These are phyloP conservation scores for Selaginella tamariscina DNA, from an alignment of 75 land plant species.

Conservation along the genomic window DNA sequence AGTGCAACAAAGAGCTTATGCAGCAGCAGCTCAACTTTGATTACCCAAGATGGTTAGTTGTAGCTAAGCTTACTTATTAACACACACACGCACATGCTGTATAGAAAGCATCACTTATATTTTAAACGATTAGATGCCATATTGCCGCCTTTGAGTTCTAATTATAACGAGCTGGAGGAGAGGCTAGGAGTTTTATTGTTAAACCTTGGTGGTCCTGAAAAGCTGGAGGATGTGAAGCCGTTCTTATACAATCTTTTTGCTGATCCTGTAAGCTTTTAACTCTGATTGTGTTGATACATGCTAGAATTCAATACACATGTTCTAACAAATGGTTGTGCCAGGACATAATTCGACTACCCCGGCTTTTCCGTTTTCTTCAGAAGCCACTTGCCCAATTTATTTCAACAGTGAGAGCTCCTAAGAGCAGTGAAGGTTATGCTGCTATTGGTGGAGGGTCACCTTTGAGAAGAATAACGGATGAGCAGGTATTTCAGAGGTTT, in stretches of 20 bases:
- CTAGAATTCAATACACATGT: background rate
- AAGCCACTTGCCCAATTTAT: constrained; percentile 89
- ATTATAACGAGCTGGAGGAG: background rate
- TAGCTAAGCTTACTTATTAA: too few species aligned
- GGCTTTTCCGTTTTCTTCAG: constrained; percentile 81
- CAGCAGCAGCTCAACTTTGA: too few species aligned
- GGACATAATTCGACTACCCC: constrained; percentile 95
- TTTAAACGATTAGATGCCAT: too few species aligned
- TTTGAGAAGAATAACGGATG: constrained; percentile 79
- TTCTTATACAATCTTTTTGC: constrained; percentile 55
- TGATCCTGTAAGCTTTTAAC: constrained; percentile 55
- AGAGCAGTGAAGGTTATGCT: constrained; percentile 98
- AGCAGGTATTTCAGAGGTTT: constrained; percentile 74
- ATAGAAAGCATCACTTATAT: too few species aligned
- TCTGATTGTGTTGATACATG: background rate
- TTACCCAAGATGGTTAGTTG: too few species aligned
- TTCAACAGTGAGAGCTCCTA: constrained; percentile 80
- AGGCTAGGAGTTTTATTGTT: constrained; percentile 1
- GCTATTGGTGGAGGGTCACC: constrained; percentile 99
- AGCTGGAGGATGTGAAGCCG: constrained; percentile 4
- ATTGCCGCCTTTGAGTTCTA: too few species aligned
- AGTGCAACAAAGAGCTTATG: too few species aligned
- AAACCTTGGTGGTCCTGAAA: constrained; percentile 9
- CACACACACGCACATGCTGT: too few species aligned
- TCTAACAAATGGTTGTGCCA: constrained; percentile 16